A percentile compares a stretch with the other conserved stretches of the same genome.
These are phyloP conservation scores for Hortaea werneckii DNA, from an alignment of 2,329 filamentous ascomycete species.

Conservation along the genomic window DNA sequence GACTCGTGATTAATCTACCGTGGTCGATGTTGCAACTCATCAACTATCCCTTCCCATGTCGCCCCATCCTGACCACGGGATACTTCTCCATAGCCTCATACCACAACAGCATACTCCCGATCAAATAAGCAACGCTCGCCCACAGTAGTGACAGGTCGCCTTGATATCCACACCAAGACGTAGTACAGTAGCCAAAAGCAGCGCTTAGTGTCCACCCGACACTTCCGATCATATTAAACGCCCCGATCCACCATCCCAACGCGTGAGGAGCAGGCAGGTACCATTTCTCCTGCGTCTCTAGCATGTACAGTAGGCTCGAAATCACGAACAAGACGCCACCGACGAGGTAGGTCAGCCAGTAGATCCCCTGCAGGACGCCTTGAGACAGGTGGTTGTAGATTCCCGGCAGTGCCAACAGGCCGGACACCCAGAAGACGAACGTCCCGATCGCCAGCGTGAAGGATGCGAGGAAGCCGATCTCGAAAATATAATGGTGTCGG, in stretches of 20 bases:
- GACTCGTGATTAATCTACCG: too few species aligned
- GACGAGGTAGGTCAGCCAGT: constrained; percentile 20
- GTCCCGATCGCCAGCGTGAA: constrained; percentile 21
- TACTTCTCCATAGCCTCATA: constrained; percentile 22
- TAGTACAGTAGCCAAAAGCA: constrained; percentile 4
- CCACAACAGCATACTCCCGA: constrained; percentile 20
- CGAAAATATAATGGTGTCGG: constrained; percentile 16
- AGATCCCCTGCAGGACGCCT: constrained; percentile 15
- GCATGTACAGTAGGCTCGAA: constrained; percentile 19
- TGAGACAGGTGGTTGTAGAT: constrained; percentile 9
- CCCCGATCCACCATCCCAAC: constrained; percentile 24
- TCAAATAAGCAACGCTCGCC: constrained; percentile 17
- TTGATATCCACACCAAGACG: constrained; percentile 13
- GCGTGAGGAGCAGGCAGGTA: constrained; percentile 14
- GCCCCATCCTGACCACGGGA: constrained; percentile 10
- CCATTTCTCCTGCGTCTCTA: constrained; percentile 24
- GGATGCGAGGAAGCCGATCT: constrained; percentile 22
- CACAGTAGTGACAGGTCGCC: constrained; percentile 16
- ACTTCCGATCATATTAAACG: constrained; percentile 17
- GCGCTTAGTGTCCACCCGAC: constrained; percentile 18
- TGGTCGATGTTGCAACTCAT: too few species aligned
- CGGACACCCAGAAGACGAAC: constrained; percentile 17
- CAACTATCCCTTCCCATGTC: too few species aligned
- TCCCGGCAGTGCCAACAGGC: constrained; percentile 18
- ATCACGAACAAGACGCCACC: constrained; percentile 19